A percentile compares a stretch with the other conserved stretches of the same genome.
Conservation (phyloP, 1,139 yeast species). For the Pneumocystis murina region DNA sequence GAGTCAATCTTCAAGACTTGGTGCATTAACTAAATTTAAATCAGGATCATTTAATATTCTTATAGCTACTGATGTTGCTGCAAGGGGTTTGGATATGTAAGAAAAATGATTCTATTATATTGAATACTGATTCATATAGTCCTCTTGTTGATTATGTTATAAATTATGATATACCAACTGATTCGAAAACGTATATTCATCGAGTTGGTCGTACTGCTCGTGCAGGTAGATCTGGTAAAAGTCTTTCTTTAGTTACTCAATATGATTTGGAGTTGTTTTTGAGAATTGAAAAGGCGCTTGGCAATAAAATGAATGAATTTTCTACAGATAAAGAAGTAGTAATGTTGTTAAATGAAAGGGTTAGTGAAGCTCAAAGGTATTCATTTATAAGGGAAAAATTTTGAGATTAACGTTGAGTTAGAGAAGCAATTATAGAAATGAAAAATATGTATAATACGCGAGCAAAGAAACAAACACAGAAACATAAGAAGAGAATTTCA, state of each 20-base stretch:
- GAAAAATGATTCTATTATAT: conserved; percentile 30
- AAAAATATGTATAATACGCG: conserved; percentile 49
- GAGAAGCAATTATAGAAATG: conserved; percentile 76
- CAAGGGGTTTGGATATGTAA: conserved; percentile 94
- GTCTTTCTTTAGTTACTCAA: conserved; percentile 82
- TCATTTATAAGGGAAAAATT: neutral
- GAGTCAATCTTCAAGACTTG: conserved; percentile 80
- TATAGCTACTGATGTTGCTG: conserved; percentile 96
- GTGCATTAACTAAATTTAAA: conserved; percentile 83
- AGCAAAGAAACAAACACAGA: conserved; percentile 27
- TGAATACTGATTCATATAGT: conserved; percentile 1
- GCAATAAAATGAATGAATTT: conserved; percentile 69
- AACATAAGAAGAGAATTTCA: conserved; percentile 11
- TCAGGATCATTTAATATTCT: conserved; percentile 68
- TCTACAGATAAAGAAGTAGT: conserved; percentile 67
- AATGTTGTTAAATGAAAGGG: conserved; percentile 66
- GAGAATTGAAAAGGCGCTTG: conserved; percentile 54
- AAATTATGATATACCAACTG: conserved; percentile 91
- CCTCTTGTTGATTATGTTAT: conserved; percentile 87
- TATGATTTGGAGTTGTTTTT: conserved; percentile 80
- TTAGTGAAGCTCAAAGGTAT: conserved; percentile 57
- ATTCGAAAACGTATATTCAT: conserved; percentile 94
- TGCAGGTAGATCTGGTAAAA: conserved; percentile 91
- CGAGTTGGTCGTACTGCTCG: conserved; percentile 97
- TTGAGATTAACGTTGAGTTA: conserved; percentile 17